These are phyloP conservation scores for Brassica incana DNA, from an alignment of 345 rosid genomes.

Conservation along the genomic window DNA sequence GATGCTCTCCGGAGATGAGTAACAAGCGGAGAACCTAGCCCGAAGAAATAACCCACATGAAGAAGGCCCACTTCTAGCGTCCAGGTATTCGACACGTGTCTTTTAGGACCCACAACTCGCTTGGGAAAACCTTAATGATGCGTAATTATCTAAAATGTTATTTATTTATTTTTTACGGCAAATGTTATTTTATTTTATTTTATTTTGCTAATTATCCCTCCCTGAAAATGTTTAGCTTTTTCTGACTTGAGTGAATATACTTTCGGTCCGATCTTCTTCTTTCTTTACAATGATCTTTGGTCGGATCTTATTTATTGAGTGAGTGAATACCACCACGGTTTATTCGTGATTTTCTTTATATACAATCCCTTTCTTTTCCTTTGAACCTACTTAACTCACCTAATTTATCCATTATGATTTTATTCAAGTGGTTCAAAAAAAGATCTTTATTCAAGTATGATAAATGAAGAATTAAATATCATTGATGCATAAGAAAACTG, in stretches of 20 bases:
- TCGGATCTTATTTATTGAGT: background rate
- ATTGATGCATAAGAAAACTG: no score
- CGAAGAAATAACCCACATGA: slow-evolving; percentile 24
- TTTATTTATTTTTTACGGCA: background rate
- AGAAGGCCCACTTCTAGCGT: slow-evolving; percentile 6
- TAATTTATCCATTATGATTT: no score
- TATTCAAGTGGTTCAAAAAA: no score
- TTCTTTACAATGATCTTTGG: background rate
- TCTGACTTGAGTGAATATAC: background rate
- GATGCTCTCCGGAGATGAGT: no score
- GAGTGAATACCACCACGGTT: background rate
- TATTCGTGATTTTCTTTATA: background rate
- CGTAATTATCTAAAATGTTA: background rate
- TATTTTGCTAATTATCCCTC: background rate
- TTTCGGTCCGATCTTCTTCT: slow-evolving; percentile 31
- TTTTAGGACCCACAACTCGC: background rate
- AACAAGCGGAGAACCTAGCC: background rate
- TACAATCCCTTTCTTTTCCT: background rate
- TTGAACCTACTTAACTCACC: background rate
- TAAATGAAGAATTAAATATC: no score
- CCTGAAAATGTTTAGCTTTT: slow-evolving; percentile 10
- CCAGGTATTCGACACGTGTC: slow-evolving; percentile 24
- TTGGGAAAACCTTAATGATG: background rate
- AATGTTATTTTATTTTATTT: background rate
- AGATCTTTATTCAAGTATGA: no score